Conservation (phyloP, 2,329 filamentous ascomycete species). For the Calonectria fujianensis region DNA sequence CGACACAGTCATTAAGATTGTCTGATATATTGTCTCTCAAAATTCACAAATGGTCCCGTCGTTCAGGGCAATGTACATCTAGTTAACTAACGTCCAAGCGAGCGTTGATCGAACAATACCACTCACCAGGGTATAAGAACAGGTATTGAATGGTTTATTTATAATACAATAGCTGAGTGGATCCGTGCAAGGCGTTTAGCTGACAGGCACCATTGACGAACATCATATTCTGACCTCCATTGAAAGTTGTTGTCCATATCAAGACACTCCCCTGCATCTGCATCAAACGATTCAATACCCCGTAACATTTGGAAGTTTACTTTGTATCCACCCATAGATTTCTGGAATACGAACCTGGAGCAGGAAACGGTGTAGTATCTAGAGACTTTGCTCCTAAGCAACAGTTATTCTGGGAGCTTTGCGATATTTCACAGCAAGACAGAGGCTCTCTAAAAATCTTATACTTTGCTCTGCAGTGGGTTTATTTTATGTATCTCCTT, state of each 20-base stretch:
- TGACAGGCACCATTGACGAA: too few relatives aligned
- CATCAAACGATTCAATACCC: too few relatives aligned
- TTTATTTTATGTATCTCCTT: background rate
- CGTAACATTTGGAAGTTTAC: background rate
- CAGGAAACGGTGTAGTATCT: background rate
- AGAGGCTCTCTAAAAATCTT: background rate
- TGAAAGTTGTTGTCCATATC: too few relatives aligned
- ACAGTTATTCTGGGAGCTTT: background rate
- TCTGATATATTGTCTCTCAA: background rate
- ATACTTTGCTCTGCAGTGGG: background rate
- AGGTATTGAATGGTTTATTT: background rate
- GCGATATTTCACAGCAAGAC: background rate
- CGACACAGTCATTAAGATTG: background rate
- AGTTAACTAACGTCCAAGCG: background rate
- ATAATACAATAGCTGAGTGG: background rate
- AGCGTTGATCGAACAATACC: background rate
- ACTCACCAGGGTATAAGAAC: background rate
- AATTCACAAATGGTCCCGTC: background rate
- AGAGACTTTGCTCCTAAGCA: background rate
- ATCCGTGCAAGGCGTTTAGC: background rate
- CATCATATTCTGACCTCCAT: too few relatives aligned
- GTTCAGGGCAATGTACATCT: background rate
- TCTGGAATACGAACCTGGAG: background rate
- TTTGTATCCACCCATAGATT: background rate
- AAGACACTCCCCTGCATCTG: too few relatives aligned